Evolutionary conservation across 306 rosid species (phyloP), one percentile per base, ranked within the genome.

Genomic region (Comarum palustre): DNA sequence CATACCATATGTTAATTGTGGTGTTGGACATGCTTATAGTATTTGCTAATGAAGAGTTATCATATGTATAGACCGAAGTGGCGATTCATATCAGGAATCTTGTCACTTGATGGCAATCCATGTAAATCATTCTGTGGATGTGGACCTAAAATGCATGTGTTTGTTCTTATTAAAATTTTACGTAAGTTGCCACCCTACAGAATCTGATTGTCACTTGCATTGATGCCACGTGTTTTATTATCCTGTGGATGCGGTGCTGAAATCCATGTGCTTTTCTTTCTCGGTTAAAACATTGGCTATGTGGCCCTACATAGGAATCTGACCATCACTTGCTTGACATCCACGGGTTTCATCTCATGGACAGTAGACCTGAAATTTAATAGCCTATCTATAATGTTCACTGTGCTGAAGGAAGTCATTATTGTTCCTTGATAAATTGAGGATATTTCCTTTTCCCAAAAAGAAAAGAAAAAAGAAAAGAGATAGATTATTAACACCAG

Each of bases 281-380:
- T 66, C 12, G 31, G 38, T 31, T 61, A 54, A 25, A 48, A 41
- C 16, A 24, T 70, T 14, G 24, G 25, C 9, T 36, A 15, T 5
- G 29, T 55, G 25, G 9, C 75, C 66, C 9, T 24, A 31, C 48
- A 38, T 54, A 14, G 64, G 24, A 71, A 38, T 71, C 75, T 54
- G 65, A 36, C 54, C 34, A 39, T 54, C 25, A 22, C 75, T 38
- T 25, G 8, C 17, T 31, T 52, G 50, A 70, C 36, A 8, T 39
- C 66, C 75, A 71, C 39, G 55, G 41, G 75, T 41, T 39, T 71
- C 55, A 25, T 57, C 52, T 17, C 16, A 10, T 41, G 75, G 66
- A 57, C 1, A 22, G 22, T 29, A 19, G 39, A 27, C 12, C 24
- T 6, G 66, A 60, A 31, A 29, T 60, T 15, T 60, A 31, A 15